phyloP scores from a whole-genome alignment of 73 alveolate genomes.

The Urostyla sp. region DNA sequence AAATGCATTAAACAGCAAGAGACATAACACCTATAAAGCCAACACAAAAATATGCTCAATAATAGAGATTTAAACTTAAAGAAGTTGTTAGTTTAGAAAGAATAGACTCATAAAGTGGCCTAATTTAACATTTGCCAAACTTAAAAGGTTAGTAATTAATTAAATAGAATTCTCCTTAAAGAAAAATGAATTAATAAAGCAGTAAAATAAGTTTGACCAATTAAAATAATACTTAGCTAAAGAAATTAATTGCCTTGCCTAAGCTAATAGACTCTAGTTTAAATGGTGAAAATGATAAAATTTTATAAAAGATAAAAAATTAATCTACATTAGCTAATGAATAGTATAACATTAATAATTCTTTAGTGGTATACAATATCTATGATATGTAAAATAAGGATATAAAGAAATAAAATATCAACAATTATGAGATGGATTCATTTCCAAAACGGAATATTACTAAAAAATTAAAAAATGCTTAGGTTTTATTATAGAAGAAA shows the following conservation, averaged over 20 bases:
- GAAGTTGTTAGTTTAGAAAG: constrained; percentile 7
- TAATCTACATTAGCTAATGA: too few relatives aligned
- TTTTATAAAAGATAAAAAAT: neutral
- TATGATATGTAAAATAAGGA: neutral
- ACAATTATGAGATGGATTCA: constrained; percentile 33
- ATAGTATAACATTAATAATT: too few relatives aligned
- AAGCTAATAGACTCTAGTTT: neutral
- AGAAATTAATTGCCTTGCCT: constrained; percentile 7
- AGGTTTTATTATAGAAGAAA: neutral
- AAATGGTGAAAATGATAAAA: constrained; percentile 1
- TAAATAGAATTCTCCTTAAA: neutral
- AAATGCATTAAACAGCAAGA: constrained; percentile 34
- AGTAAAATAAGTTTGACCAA: too few relatives aligned
- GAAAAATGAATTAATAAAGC: neutral
- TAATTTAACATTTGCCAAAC: neutral
- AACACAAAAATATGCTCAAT: neutral
- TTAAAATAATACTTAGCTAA: neutral
- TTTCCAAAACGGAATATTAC: constrained; percentile 17
- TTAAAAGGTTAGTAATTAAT: neutral
- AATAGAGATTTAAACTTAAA: neutral
- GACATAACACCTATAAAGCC: constrained; percentile 3
- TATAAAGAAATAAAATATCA: too few relatives aligned
- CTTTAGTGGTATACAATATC: too few relatives aligned
- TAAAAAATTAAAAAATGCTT: neutral
- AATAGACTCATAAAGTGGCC: neutral